Base-by-base conservation (phyloP, 2,329 filamentous ascomycete genomes). In the Alternaria dauci region DNA sequence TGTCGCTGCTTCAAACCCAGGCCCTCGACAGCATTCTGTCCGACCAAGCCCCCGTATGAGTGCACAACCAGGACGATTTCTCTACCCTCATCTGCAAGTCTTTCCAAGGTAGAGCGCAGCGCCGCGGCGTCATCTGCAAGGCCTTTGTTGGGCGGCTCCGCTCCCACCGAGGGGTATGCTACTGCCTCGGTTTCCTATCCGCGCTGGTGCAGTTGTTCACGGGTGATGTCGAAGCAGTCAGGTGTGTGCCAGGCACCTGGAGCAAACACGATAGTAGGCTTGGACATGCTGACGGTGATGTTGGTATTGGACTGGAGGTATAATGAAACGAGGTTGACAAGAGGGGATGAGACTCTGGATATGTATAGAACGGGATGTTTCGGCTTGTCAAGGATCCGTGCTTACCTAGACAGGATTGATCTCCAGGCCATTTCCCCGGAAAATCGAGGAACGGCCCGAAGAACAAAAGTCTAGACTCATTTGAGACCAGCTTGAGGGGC, bases 141-240 rank as follows among this genome's bases (percentile, higher is more conserved):
- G 43, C 53, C 53, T 41, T 55, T 55, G 25, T 25, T 48, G 20
- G 53, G 53, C 30, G 53, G 53, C 53, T 55, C 53, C 8, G 53
- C 53, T 47, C 53, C 53, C 25, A 55, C 53, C 8, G 53, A 55
- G 4, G 53, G 53, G 20, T 55, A 41, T 12, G 43, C 34, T n/a
- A 48, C 53, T 32, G 43, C 53, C n/a, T 55, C 53, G 8, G 43
- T 55, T 34, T 48, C 53, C 53, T 34, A 55, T 41, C 53, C 43
- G 25, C 53, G 43, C 43, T 55, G 43, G 25, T 55, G 53, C 43
- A 55, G 16, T 48, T 55, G 34, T 11, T 47, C 26, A 25, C 53
- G 53, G 43, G 18, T 32, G 30, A 18, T 48, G n/a, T 55, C 53
- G 25, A 23, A 55, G 26, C 53, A 55, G 34, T 48, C 43, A 14